Conservation (phyloP, 139 green algal genomes). For the Spirogloea muscicola region DNA sequence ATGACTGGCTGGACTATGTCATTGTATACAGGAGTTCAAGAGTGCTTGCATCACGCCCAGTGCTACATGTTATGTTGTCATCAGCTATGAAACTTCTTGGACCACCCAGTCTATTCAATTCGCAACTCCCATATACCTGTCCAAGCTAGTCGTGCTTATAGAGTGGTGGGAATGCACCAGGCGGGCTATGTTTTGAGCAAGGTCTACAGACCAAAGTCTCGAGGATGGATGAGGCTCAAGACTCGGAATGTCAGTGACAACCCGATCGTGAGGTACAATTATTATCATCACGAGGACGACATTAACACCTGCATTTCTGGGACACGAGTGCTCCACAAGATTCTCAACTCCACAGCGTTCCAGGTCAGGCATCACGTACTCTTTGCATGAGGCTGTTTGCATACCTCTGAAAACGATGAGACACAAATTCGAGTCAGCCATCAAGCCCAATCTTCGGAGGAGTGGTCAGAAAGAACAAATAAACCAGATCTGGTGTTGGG, state of each 20-base stretch:
- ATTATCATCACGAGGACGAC: not conserved
- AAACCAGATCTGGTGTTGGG: no score
- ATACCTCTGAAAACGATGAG: no score
- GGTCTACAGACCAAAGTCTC: not conserved
- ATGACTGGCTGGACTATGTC: no score
- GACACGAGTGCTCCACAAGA: not conserved
- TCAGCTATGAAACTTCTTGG: not conserved
- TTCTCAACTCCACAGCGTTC: not conserved
- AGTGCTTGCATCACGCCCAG: not conserved
- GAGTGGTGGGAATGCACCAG: not conserved
- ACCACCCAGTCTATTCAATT: not conserved
- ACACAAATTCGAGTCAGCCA: no score
- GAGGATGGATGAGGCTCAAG: not conserved
- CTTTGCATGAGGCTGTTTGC: no score
- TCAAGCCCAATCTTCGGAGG: no score
- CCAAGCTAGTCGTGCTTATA: no score
- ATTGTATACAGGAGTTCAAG: not conserved
- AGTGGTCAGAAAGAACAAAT: no score
- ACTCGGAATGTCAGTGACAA: not conserved
- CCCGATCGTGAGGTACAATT: constrained; percentile 5
- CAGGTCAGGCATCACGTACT: no score
- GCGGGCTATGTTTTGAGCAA: not conserved
- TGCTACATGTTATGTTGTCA: not conserved
- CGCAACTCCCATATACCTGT: not conserved
- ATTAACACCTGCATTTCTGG: not conserved